Conservation (phyloP, 257 asterid genomes). For the Anisodus acutangulus region DNA sequence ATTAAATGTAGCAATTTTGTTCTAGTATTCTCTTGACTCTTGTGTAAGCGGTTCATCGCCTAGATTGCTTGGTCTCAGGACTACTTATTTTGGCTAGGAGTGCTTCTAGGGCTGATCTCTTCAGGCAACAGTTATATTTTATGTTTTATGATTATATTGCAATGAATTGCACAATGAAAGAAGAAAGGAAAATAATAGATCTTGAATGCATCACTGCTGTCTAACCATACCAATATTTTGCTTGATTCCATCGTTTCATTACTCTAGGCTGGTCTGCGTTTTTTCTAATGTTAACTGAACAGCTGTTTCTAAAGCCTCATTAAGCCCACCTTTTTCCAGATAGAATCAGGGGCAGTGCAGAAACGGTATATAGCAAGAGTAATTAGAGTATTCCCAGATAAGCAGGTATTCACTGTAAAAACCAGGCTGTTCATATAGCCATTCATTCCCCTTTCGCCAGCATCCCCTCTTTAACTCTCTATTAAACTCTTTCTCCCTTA, state of each 20-base stretch:
- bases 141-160: conserved; percentile 24
- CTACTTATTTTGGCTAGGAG: conserved; percentile 94
- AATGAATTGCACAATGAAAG: neutral
- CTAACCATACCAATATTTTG: neutral
- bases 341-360: conserved; percentile 82
- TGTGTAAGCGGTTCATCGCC: conserved; percentile 79
- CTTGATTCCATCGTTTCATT: neutral
- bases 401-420: conserved; percentile 59
- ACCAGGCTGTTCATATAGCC: neutral
- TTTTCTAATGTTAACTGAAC: neutral
- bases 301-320: neutral
- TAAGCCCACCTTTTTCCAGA: conserved; percentile 47
- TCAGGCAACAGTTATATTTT: conserved; percentile 77
- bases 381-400: conserved; percentile 80
- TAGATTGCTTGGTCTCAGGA: conserved; percentile 97
- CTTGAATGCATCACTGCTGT: neutral
- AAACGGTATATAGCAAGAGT: conserved; percentile 90
- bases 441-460: conserved; percentile 19
- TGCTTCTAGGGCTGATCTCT: conserved; percentile 82
- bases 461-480: neutral
- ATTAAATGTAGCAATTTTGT: conserved; percentile 9
- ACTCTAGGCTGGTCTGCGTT: neutral
- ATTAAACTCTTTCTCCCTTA: neutral
- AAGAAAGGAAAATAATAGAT: neutral
- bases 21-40: conserved; percentile 53